Conservation (phyloP, 1,284 basidiomycete species). For the Sparassis latifolia region DNA sequence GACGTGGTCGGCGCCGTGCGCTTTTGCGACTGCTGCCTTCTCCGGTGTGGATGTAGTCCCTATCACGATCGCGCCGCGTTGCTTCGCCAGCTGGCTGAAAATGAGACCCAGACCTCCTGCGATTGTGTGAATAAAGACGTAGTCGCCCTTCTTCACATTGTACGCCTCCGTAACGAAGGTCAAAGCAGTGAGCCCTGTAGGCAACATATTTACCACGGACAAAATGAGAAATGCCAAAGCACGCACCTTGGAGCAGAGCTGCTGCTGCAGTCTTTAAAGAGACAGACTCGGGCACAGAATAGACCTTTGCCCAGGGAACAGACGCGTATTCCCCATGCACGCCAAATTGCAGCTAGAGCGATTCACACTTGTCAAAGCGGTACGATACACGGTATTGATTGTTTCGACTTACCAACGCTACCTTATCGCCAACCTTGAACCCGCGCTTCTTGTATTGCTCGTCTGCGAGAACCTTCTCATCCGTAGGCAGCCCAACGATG, state of each 20-base stretch:
- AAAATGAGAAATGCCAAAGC: not conserved
- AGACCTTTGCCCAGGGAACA: slow-evolving; percentile 58
- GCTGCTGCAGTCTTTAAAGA: slow-evolving; percentile 65
- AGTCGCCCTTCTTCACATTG: slow-evolving; percentile 69
- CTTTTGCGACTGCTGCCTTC: slow-evolving; percentile 81
- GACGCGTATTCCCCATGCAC: slow-evolving; percentile 75
- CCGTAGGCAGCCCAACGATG: slow-evolving; percentile 46
- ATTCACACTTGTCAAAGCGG: slow-evolving; percentile 23
- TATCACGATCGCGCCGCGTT: slow-evolving; percentile 82
- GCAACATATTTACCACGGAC: not conserved
- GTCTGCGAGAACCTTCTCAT: slow-evolving; percentile 26
- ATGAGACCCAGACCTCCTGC: slow-evolving; percentile 74
- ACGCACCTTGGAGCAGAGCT: slow-evolving; percentile 57
- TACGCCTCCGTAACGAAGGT: slow-evolving; percentile 83
- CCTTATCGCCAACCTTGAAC: slow-evolving; percentile 38
- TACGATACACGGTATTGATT: slow-evolving; percentile 28
- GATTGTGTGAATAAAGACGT: slow-evolving; percentile 81
- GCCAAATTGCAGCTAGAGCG: slow-evolving; percentile 25
- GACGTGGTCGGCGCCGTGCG: slow-evolving; percentile 82
- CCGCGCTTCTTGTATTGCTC: slow-evolving; percentile 30
- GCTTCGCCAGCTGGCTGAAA: slow-evolving; percentile 58
- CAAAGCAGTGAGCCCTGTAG: slow-evolving; percentile 59
- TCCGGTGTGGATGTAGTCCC: slow-evolving; percentile 86
- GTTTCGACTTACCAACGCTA: slow-evolving; percentile 30
- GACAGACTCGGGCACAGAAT: slow-evolving; percentile 53